Percentiles rank a stretch among this genome's conserved stretches.
These are phyloP conservation scores for Pythium dissotocum DNA, from an alignment of 352 stramenopile species.

Conservation along the genomic window DNA sequence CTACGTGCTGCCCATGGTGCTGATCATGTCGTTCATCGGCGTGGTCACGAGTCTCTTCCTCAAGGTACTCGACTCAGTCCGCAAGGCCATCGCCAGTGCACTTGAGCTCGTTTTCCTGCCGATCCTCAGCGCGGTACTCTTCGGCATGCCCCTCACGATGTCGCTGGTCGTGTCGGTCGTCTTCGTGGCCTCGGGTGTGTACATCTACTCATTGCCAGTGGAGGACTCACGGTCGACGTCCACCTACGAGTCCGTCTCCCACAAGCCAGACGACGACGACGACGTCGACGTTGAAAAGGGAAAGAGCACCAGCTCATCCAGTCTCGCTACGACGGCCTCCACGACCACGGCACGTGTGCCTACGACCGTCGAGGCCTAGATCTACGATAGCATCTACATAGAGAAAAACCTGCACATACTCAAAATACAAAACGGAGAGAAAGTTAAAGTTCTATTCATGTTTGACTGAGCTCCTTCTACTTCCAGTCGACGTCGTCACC, in stretches of 20 bases:
- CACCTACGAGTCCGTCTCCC: constrained; percentile 16
- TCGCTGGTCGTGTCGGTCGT: constrained; percentile 55
- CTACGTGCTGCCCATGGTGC: constrained; percentile 75
- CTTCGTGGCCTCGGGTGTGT: constrained; percentile 73
- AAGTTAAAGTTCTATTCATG: not conserved
- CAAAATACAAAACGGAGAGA: not conserved
- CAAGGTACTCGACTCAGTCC: constrained; percentile 77
- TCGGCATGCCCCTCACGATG: constrained; percentile 58
- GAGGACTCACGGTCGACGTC: constrained; percentile 18
- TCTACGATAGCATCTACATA: not conserved
- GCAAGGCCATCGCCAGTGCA: constrained; percentile 78
- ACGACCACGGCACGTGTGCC: constrained; percentile 10
- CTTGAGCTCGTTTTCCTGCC: constrained; percentile 76
- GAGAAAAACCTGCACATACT: not conserved
- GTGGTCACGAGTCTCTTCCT: constrained; percentile 84
- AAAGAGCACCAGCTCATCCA: not conserved
- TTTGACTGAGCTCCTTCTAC: constrained; percentile 14
- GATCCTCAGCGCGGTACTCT: constrained; percentile 61
- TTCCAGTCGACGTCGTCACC: constrained; percentile 62
- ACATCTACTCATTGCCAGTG: constrained; percentile 77
- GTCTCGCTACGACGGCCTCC: not conserved
- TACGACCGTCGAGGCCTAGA: constrained; percentile 1
- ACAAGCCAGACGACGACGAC: not conserved
- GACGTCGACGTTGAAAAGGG: constrained; percentile 20
- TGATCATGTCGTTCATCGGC: constrained; percentile 83